Evolutionary conservation across 371 early-diverging fungal species (phyloP).

Genomic region (Actinomucor elegans): DNA sequence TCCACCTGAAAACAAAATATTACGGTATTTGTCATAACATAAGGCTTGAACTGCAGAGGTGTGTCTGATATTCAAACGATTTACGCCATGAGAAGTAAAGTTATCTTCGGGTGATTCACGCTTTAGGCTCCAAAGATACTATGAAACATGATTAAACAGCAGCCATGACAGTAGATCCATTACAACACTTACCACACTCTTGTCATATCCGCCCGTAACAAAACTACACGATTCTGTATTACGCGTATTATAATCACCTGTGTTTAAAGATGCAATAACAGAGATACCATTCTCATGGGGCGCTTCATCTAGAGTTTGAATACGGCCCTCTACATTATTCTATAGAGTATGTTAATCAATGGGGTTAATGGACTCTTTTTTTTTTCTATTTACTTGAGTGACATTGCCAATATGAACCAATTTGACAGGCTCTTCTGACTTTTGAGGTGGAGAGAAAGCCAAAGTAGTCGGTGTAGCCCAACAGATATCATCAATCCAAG

Average conservation of each 20-base stretch:
- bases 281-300: slow-evolving; percentile 35
- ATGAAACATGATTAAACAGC: too few relatives aligned
- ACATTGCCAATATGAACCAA: slow-evolving; percentile 16
- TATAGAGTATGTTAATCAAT: too few relatives aligned
- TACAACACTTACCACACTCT: slow-evolving; percentile 24
- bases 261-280: slow-evolving; percentile 18
- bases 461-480: slow-evolving; percentile 34
- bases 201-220: slow-evolving; percentile 41
- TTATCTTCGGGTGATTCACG: slow-evolving; percentile 3
- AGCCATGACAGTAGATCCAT: too few relatives aligned
- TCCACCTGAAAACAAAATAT: slow-evolving; percentile 29
- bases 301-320: slow-evolving; percentile 17
- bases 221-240: slow-evolving; percentile 21
- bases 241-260: slow-evolving; percentile 9
- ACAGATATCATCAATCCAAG: slow-evolving; percentile 39
- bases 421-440: slow-evolving; percentile 11
- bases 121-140: slow-evolving; percentile 26
- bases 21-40: slow-evolving; percentile 20
- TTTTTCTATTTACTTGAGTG: too few relatives aligned
- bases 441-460: slow-evolving; percentile 18
- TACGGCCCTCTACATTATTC: slow-evolving; percentile 21
- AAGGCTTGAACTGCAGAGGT: slow-evolving; percentile 26
- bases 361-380: too few relatives aligned
- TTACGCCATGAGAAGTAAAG: not conserved
- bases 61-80: slow-evolving; percentile 23